A percentile compares a stretch with the other conserved stretches of the same genome.
These are phyloP conservation scores for Myrica gale DNA, from an alignment of 306 rosid species.

Conservation along the genomic window DNA sequence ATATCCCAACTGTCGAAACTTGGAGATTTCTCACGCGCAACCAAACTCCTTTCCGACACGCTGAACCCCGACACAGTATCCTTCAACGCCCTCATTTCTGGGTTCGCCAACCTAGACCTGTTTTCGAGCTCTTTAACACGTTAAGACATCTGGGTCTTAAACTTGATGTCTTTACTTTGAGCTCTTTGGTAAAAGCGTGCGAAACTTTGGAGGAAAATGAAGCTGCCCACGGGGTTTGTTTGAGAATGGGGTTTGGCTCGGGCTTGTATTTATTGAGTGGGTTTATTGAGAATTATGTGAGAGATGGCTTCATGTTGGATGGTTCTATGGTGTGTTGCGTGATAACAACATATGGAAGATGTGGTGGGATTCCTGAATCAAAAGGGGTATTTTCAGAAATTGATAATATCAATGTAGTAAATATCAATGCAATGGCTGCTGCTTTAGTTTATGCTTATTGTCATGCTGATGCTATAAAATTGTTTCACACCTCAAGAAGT, in stretches of 20 bases:
- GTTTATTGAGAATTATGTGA: conserved; percentile 22
- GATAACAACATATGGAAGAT: conserved; percentile 11
- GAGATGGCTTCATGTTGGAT: conserved; percentile 13
- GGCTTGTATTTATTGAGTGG: conserved; percentile 20
- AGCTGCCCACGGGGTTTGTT: conserved; percentile 24
- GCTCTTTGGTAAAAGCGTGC: conserved; percentile 24
- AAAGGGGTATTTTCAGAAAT: background rate
- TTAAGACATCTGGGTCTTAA: conserved; percentile 16
- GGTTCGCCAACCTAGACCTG: conserved; percentile 6
- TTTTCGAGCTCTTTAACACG: conserved; percentile 10
- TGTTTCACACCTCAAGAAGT: conserved; percentile 10
- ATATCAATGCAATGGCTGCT: conserved; percentile 11
- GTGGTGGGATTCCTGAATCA: conserved; percentile 3
- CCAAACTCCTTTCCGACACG: conserved; percentile 4
- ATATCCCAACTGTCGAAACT: background rate
- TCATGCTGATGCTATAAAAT: conserved; percentile 17
- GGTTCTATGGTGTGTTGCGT: conserved; percentile 13
- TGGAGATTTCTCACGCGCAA: conserved; percentile 3
- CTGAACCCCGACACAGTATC: conserved; percentile 12
- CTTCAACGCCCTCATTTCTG: conserved; percentile 17
- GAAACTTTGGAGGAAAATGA: conserved; percentile 20
- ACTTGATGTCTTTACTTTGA: conserved; percentile 20
- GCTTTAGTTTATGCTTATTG: background rate
- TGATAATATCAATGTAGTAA: background rate
- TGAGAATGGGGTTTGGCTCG: conserved; percentile 20